Conservation (phyloP, 192 early-diverging fungal species). For the Anaeromyces robustus region DNA sequence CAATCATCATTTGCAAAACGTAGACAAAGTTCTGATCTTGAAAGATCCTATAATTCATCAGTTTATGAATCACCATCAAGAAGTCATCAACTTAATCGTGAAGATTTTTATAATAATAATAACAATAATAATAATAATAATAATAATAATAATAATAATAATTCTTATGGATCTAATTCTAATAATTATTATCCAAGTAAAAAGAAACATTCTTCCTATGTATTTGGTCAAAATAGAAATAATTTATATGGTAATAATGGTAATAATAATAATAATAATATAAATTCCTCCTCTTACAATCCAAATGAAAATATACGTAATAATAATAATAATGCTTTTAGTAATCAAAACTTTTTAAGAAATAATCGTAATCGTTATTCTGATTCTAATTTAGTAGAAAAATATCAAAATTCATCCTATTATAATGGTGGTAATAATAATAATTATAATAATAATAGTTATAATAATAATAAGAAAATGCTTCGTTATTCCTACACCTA, state of each 20-base stretch:
- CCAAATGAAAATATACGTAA: background rate
- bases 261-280: background rate
- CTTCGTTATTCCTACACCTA: background rate
- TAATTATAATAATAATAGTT: background rate
- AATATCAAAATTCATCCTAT: background rate
- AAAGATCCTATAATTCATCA: background rate
- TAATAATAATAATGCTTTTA: background rate
- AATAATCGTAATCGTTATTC: background rate
- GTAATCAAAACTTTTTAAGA: background rate
- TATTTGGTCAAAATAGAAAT: background rate
- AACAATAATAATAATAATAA: too few species aligned
- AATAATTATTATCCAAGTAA: background rate
- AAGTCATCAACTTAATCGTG: background rate
- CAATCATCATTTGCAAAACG: background rate
- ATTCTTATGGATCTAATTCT: background rate
- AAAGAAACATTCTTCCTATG: background rate
- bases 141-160: too few species aligned
- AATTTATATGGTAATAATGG: too few species aligned
- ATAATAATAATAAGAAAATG: background rate
- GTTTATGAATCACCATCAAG: background rate
- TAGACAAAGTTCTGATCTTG: background rate
- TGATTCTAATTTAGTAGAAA: background rate
- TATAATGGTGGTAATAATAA: background rate
- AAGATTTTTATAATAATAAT: background rate
- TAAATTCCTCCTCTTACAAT: background rate